phyloP scores from a whole-genome alignment of 129 eudicot genomes.

The Ambrosia trifida region DNA sequence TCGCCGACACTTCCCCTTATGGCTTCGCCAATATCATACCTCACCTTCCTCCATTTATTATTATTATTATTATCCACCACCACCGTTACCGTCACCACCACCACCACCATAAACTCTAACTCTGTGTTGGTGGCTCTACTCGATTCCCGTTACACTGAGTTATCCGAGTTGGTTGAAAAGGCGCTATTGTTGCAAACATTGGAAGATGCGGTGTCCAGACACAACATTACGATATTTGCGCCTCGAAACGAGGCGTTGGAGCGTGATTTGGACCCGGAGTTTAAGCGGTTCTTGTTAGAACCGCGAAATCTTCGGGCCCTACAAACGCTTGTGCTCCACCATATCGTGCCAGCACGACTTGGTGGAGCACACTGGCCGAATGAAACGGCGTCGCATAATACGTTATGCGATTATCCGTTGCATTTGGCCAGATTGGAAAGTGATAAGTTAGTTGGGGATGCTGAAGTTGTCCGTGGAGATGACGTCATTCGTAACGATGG shows the following conservation, averaged over 20 bases:
- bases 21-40: not conserved
- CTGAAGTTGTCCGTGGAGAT: conserved; percentile 37
- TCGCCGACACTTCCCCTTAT: conserved; percentile 7
- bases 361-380: not conserved
- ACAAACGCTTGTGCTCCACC: not conserved
- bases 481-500: conserved; percentile 29
- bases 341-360: not conserved
- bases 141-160: not conserved
- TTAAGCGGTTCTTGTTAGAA: not conserved
- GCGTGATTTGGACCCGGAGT: not conserved
- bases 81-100: not conserved
- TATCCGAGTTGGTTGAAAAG: not conserved
- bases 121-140: not conserved
- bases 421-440: not conserved
- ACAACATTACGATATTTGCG: conserved; percentile 8
- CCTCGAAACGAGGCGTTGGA: conserved; percentile 1
- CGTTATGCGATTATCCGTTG: conserved; percentile 27
- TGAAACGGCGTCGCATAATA: conserved; percentile 24
- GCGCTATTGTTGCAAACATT: conserved; percentile 1
- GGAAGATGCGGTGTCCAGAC: not conserved
- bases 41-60: not conserved
- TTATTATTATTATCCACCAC: not conserved
- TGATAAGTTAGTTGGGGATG: conserved; percentile 29
- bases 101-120: not conserved
- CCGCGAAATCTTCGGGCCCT: conserved; percentile 2